Evolutionary conservation across 129 eudicot species (phyloP).

Genomic region (Helichrysum umbraculigerum): DNA sequence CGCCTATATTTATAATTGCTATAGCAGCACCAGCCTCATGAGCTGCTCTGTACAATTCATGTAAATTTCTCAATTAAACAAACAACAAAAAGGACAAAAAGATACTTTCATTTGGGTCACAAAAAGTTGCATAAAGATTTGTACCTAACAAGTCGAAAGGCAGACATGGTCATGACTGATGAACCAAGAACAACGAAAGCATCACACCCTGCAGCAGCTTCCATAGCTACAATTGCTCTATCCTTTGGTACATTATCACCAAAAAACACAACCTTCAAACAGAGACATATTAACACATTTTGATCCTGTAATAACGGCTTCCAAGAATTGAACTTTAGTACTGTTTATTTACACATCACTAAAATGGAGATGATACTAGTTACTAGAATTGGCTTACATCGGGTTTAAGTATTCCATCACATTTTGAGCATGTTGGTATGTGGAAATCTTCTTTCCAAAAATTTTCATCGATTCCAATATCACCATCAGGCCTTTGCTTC

Average conservation of each 20-base stretch:
- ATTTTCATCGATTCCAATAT: conserved; percentile 91
- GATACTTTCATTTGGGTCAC: neutral
- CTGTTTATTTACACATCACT: neutral
- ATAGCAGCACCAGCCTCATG: conserved; percentile 89
- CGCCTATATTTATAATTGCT: conserved; percentile 76
- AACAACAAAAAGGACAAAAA: neutral
- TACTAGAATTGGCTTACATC: conserved; percentile 52
- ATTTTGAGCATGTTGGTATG: conserved; percentile 14
- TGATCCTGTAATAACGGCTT: neutral
- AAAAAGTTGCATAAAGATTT: conserved; percentile 8
- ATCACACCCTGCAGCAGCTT: conserved; percentile 80
- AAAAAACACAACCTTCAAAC: conserved; percentile 73
- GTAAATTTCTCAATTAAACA: neutral
- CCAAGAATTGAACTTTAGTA: neutral
- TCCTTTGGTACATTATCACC: conserved; percentile 83
- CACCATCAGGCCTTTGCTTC: conserved; percentile 97
- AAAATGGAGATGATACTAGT: neutral
- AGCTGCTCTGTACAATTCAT: conserved; percentile 66
- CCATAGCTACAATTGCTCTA: conserved; percentile 69
- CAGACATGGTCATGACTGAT: conserved; percentile 97
- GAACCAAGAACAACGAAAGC: conserved; percentile 94
- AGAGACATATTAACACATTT: conserved; percentile 1
- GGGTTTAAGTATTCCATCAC: conserved; percentile 48
- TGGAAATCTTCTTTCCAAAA: conserved; percentile 85
- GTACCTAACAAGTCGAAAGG: conserved; percentile 92